phyloP scores from a whole-genome alignment of 352 stramenopile species.

The Phytophthora fragariaefolia region DNA sequence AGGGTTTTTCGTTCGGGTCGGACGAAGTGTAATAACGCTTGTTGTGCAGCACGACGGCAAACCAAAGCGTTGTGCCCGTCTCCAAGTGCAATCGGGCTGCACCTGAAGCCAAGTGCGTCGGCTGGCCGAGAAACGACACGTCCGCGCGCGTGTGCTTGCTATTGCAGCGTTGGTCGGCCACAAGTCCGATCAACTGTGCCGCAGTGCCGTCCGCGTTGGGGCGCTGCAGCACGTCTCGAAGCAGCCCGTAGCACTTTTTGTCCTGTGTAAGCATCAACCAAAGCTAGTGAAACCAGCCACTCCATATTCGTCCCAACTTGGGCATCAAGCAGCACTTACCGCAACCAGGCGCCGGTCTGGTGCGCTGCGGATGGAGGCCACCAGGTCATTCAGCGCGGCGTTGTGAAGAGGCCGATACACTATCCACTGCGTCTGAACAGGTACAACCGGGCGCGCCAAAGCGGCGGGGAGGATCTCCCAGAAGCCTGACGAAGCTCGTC shows the following conservation, averaged over 20 bases:
- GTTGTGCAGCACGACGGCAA: constrained; percentile 56
- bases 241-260: constrained; percentile 55
- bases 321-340: constrained; percentile 29
- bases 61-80: constrained; percentile 49
- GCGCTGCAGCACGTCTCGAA: constrained; percentile 36
- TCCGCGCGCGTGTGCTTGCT: constrained; percentile 18
- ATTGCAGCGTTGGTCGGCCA: constrained; percentile 55
- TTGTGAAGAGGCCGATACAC: constrained; percentile 68
- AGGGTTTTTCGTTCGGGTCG: constrained; percentile 38
- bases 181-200: constrained; percentile 51
- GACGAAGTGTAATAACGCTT: constrained; percentile 26
- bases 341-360: constrained; percentile 46
- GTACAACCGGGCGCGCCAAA: constrained; percentile 37
- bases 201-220: constrained; percentile 9
- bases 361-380: constrained; percentile 39
- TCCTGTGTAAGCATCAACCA: constrained; percentile 37
- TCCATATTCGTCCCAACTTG: background rate
- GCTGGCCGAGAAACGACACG: constrained; percentile 54
- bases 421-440: constrained; percentile 54
- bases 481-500: constrained; percentile 27
- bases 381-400: constrained; percentile 42
- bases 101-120: constrained; percentile 48
- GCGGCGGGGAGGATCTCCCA: constrained; percentile 62
- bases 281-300: background rate
- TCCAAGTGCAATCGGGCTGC: constrained; percentile 46